A percentile compares a stretch with the other conserved stretches of the same genome.
phyloP scores from a whole-genome alignment of 352 stramenopile species.

The Phytophthora sp. region DNA sequence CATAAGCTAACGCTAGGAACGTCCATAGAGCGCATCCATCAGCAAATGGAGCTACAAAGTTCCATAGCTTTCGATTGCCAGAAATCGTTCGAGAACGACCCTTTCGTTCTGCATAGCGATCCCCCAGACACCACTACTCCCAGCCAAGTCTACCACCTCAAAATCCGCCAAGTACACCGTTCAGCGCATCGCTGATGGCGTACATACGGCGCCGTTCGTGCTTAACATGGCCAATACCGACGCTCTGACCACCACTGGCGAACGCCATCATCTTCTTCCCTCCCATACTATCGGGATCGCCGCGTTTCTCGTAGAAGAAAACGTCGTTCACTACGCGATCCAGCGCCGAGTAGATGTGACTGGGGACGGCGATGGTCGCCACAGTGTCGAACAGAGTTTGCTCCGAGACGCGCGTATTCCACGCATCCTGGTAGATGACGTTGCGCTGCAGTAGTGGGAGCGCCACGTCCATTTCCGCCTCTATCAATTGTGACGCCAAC shows the following conservation, averaged over 20 bases:
- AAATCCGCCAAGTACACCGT: conserved; percentile 74
- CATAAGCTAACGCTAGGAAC: too few species aligned
- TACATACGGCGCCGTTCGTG: conserved; percentile 77
- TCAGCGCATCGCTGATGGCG: conserved; percentile 77
- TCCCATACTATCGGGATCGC: conserved; percentile 27
- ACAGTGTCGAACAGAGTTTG: conserved; percentile 77
- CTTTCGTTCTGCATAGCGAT: too few species aligned
- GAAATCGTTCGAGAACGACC: too few species aligned
- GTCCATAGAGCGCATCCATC: too few species aligned
- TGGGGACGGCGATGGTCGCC: conserved; percentile 63
- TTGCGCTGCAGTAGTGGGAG: conserved; percentile 80
- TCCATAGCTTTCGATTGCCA: too few species aligned
- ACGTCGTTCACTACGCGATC: conserved; percentile 85
- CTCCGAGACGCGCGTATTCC: conserved; percentile 63
- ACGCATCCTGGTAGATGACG: conserved; percentile 65
- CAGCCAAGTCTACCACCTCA: conserved; percentile 26
- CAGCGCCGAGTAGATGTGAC: conserved; percentile 69
- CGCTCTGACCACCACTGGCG: conserved; percentile 62
- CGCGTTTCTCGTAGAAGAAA: conserved; percentile 85
- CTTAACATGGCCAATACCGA: conserved; percentile 74
- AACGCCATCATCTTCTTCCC: conserved; percentile 43
- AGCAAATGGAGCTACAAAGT: too few species aligned
- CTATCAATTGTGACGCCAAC: conserved; percentile 55
- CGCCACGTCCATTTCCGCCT: conserved; percentile 73
- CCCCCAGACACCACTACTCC: too few species aligned